These are phyloP conservation scores for Ceratocystis huliohia DNA, from an alignment of 2,329 filamentous ascomycete species.

Conservation along the genomic window DNA sequence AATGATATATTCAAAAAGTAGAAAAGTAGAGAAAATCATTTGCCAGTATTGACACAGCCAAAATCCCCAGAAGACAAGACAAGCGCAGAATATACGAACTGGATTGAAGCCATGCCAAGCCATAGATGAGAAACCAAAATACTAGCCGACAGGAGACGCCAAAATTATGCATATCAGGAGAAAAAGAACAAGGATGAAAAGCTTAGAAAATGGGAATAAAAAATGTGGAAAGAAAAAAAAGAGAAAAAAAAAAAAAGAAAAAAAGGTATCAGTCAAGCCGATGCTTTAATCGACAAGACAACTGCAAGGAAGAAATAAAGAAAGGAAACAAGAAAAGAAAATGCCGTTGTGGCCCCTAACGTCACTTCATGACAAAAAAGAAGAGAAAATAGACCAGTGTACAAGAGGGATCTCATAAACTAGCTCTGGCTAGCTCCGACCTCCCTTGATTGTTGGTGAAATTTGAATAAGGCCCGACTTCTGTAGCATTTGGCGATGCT, in stretches of 20 bases:
- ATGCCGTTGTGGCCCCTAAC: neutral
- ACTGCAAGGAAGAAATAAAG: neutral
- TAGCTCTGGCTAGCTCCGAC: conserved; percentile 13
- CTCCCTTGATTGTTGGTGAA: conserved; percentile 23
- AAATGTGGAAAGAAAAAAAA: neutral
- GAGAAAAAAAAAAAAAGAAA: neutral
- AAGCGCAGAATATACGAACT: neutral
- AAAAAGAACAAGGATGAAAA: neutral
- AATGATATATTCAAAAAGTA: conserved; percentile 2
- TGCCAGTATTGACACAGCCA: neutral
- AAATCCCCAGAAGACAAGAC: neutral
- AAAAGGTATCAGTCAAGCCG: no score
- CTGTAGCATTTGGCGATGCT: conserved; percentile 45
- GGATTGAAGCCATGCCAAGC: conserved; percentile 1
- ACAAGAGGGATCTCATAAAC: conserved; percentile 16
- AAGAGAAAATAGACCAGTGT: conserved; percentile 13
- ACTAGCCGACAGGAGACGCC: conserved; percentile 6
- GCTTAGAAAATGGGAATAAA: neutral
- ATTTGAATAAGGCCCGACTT: conserved; percentile 20
- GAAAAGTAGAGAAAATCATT: neutral
- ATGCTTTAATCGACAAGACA: no score
- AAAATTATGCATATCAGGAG: conserved; percentile 7
- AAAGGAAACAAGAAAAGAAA: conserved; percentile 22
- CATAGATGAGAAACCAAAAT: conserved; percentile 2
- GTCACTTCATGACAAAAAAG: conserved; percentile 17